A percentile compares a stretch with the other conserved stretches of the same genome.
These are phyloP conservation scores for Lentinula boryana DNA, from an alignment of 768 basidiomycete genomes.

Conservation along the genomic window DNA sequence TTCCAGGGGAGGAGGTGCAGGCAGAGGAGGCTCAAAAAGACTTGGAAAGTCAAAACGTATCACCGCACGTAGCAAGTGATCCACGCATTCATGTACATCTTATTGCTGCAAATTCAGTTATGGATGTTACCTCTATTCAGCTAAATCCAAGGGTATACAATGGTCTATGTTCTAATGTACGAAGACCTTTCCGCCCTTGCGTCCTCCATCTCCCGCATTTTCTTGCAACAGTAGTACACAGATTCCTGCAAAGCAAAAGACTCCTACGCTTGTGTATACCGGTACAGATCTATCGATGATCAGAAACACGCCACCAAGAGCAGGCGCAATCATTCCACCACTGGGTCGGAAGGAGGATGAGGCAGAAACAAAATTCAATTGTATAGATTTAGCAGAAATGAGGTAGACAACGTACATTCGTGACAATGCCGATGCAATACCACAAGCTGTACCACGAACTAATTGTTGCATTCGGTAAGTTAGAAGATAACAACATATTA, in stretches of 20 bases:
- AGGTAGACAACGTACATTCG: constrained; percentile 53
- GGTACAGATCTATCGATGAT: constrained; percentile 64
- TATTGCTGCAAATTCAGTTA: neutral
- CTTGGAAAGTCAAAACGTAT: constrained; percentile 57
- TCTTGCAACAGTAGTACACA: constrained; percentile 60
- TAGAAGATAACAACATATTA: neutral
- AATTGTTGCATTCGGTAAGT: neutral
- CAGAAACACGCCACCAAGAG: constrained; percentile 70
- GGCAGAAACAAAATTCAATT: neutral
- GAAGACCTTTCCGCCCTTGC: neutral
- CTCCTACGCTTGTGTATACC: constrained; percentile 66
- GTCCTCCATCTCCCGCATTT: constrained; percentile 32
- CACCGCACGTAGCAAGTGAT: constrained; percentile 31
- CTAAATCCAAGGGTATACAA: neutral
- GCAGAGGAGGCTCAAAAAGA: constrained; percentile 35
- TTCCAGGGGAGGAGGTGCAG: constrained; percentile 17
- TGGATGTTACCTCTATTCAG: neutral
- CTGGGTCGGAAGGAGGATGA: constrained; percentile 27
- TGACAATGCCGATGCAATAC: constrained; percentile 81
- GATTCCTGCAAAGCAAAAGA: constrained; percentile 57
- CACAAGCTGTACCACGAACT: constrained; percentile 86
- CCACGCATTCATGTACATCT: neutral
- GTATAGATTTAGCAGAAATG: neutral
- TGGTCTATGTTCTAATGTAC: neutral
- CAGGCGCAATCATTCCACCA: constrained; percentile 85